Base-by-base conservation (phyloP, 805 yeast species). In the Kregervanrija delftensis region DNA sequence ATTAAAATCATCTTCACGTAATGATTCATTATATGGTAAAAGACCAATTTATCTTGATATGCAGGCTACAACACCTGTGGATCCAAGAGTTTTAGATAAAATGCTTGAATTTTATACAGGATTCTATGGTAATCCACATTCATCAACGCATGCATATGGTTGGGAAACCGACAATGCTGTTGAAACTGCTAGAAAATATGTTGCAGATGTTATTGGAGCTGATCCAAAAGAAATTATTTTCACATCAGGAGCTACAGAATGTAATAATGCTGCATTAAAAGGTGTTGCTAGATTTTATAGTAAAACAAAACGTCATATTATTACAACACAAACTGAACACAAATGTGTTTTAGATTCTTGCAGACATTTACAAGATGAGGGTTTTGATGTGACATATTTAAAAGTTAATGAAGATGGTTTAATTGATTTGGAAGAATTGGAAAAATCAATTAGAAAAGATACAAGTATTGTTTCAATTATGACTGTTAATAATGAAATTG, bases 401-500 rank as follows among this genome's bases (percentile, higher is more conserved):
- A 89, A 90, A 11, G 99, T 93, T 17, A 73, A 73, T 56, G 63
- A 72, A 37, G 86, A 88, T 58, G 99, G 99, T 1, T 72, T 91
- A 52, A 73, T 93, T 47, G 76, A 77, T 60, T 65, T 91, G 57
- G 86, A 85, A 53, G 83, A 83, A 51, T 76, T 93, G 56, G 87
- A 85, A 60, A 75, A 74, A 33, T 82, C 93, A 35, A 90, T 93
- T 48, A 79, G 96, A 51, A 89, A 89, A 56, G 96, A 89, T 57
- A 93, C 99, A 8, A 81, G 81, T 44, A 66, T 93, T 47, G 96
- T 93, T 13, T 86, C 96, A 12, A 74, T 91, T 36, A 93, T 93
- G 99, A 91, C 96, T 30, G 99, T 93, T 40, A 93, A 93, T 71
- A 93, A 93, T 66, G 99, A 93, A 72, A 93, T 93, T 57, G 99